These are phyloP conservation scores for Trypanosoma scelopori DNA, from an alignment of 208 protist genomes.

Conservation along the genomic window DNA sequence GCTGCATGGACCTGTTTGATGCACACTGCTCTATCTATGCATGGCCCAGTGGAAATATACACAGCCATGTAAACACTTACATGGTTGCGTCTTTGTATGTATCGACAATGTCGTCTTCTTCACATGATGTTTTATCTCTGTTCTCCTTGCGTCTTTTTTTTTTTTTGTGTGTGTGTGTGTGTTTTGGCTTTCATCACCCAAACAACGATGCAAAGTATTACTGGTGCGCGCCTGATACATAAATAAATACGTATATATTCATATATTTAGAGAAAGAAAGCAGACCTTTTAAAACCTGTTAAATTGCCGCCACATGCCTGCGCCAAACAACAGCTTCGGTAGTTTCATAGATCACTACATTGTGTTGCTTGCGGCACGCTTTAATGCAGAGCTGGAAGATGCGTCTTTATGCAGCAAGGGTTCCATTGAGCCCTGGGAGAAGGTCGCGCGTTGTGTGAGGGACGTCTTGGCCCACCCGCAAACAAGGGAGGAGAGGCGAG, in stretches of 20 bases:
- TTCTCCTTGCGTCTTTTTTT: too few species aligned
- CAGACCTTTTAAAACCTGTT: not conserved
- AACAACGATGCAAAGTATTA: too few species aligned
- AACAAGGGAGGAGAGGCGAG: conserved; percentile 50
- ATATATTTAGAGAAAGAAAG: not conserved
- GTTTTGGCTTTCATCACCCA: too few species aligned
- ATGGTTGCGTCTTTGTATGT: too few species aligned
- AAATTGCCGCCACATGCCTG: not conserved
- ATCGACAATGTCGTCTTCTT: too few species aligned
- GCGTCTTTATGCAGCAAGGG: conserved; percentile 1
- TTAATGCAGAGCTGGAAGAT: conserved; percentile 52
- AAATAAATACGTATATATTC: conserved; percentile 14
- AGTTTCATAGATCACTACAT: conserved; percentile 87
- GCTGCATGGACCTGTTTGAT: not conserved
- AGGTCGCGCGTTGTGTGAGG: conserved; percentile 58
- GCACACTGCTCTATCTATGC: conserved; percentile 8
- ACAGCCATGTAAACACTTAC: not conserved
- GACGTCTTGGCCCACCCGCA: conserved; percentile 41
- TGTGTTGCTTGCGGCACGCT: conserved; percentile 76
- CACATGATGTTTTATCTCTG: too few species aligned
- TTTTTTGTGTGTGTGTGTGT: too few species aligned
- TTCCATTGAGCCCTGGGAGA: conserved; percentile 39
- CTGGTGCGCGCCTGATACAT: too few species aligned
- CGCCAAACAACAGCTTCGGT: conserved; percentile 41
- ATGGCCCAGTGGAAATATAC: not conserved